Evolutionary conservation across 1,139 yeast genomes (phyloP), one percentile per base, ranked within the genome.

Genomic region (Kodamaea suecica): DNA sequence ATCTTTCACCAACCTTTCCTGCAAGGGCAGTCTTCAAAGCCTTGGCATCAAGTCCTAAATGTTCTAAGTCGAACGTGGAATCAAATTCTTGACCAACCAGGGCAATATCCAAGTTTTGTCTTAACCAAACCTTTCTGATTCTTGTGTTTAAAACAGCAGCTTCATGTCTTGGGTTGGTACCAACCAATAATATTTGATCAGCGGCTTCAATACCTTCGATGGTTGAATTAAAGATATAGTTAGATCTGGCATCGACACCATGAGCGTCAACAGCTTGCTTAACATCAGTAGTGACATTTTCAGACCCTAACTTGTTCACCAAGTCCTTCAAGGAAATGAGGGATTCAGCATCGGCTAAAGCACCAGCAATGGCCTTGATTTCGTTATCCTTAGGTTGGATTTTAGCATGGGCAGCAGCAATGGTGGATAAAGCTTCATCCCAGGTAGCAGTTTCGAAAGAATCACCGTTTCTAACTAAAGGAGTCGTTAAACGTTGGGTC

Each of bases 91-190:
- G 81, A 52, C 95, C 95, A 47, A 86, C 76, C 33, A 79, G 79
- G 44, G 80, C 80, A 43, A 86, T 65, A 53, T 76, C 80, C 54
- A 82, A 70, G 50, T 76, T 69, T 34, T 81, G 75, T 49, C 83
- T 70, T 55, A 86, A 71, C 94, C 94, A 86, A 41, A 76, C 80
- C 59, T 81, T 83, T 70, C 95, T 79, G 48, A 86, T 81, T 65
- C 95, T 78, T 29, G 95, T 78, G 59, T 86, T 86, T 51, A 86
- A 73, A 11, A 85, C 95, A 29, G 95, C 88, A 40, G 95, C 95
- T 66, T 86, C 95, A 53, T 78, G 88, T 59, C 95, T 78, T 48
- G 95, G 95, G 68, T 86, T 86, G 35, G 95, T 80, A 43, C 95
- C 95, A 39, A 85, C 74, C 48, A 85, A 70, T 51, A 85, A 70